These are phyloP conservation scores for Yamadazyma tumulicola DNA, from an alignment of 805 yeast genomes.

Conservation along the genomic window DNA sequence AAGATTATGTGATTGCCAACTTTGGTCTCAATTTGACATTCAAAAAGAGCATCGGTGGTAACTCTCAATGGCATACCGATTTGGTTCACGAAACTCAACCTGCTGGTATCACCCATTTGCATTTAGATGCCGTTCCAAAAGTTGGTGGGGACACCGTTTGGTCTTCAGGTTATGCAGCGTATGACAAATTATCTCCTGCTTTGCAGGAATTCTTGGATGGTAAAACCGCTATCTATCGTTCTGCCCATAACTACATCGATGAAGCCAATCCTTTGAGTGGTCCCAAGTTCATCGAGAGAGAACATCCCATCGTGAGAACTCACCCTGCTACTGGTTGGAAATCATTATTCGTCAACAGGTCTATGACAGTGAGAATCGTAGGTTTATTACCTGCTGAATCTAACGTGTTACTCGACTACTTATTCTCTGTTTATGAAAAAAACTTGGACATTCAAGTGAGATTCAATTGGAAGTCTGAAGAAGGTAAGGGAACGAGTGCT, in stretches of 20 bases:
- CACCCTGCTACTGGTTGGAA: conserved; percentile 68
- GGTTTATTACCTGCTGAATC: conserved; percentile 53
- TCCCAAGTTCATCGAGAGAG: conserved; percentile 48
- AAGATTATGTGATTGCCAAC: conserved; percentile 28
- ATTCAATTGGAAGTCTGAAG: conserved; percentile 45
- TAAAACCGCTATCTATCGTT: conserved; percentile 41
- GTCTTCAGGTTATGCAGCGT: conserved; percentile 57
- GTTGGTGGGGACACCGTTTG: conserved; percentile 59
- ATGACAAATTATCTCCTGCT: conserved; percentile 52
- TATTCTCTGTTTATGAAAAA: conserved; percentile 45
- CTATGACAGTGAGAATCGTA: conserved; percentile 48
- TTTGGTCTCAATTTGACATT: conserved; percentile 25
- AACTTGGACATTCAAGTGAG: conserved; percentile 56
- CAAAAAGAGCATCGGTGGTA: conserved; percentile 23
- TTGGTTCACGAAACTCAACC: conserved; percentile 35
- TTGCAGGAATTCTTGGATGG: conserved; percentile 51
- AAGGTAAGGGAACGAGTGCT: conserved; percentile 48
- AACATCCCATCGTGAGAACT: conserved; percentile 60
- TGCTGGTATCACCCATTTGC: conserved; percentile 37
- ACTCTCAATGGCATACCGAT: conserved; percentile 35
- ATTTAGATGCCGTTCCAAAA: conserved; percentile 37
- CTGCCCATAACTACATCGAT: conserved; percentile 42
- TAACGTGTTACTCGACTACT: conserved; percentile 43
- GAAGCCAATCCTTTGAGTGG: conserved; percentile 45
- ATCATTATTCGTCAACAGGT: conserved; percentile 51